Percentiles rank a stretch among this genome's conserved stretches.
Conservation (phyloP, 176 grass and related monocot species). For the Elaeis guineensis region DNA sequence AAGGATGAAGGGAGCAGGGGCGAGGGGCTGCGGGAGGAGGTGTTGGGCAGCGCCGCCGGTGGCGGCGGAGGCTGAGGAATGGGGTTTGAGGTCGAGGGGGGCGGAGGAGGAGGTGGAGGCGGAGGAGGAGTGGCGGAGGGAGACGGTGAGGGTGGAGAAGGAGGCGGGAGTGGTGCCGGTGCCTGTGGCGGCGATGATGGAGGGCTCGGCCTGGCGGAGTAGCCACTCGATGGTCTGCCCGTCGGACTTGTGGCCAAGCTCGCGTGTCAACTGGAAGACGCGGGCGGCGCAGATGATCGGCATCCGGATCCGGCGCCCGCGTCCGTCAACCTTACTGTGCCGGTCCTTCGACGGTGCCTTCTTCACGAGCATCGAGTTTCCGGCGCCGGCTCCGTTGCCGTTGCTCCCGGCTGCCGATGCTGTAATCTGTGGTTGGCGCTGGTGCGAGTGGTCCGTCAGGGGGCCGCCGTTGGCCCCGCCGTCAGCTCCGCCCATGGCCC, state of each 20-base stretch:
- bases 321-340: constrained; percentile 19
- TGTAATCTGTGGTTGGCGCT: neutral
- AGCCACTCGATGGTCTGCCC: constrained; percentile 25
- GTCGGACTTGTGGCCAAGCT: constrained; percentile 19
- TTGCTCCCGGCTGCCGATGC: neutral
- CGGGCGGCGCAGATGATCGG: constrained; percentile 20
- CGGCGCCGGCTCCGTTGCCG: neutral
- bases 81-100: neutral
- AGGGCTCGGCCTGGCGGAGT: constrained; percentile 20
- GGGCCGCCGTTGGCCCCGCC: neutral
- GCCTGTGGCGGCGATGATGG: constrained; percentile 22
- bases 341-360: constrained; percentile 13
- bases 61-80: neutral
- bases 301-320: constrained; percentile 18
- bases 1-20: constrained; percentile 13
- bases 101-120: constrained; percentile 1
- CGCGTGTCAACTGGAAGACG: constrained; percentile 16
- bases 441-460: neutral
- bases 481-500: constrained; percentile 13
- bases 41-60: neutral
- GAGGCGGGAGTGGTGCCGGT: constrained; percentile 12
- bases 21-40: constrained; percentile 9
- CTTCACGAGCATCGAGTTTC: neutral
- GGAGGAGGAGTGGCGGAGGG: neutral
- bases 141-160: constrained; percentile 2